Conservation (phyloP, 352 stramenopile genomes). For the Globisporangium perplexum region DNA sequence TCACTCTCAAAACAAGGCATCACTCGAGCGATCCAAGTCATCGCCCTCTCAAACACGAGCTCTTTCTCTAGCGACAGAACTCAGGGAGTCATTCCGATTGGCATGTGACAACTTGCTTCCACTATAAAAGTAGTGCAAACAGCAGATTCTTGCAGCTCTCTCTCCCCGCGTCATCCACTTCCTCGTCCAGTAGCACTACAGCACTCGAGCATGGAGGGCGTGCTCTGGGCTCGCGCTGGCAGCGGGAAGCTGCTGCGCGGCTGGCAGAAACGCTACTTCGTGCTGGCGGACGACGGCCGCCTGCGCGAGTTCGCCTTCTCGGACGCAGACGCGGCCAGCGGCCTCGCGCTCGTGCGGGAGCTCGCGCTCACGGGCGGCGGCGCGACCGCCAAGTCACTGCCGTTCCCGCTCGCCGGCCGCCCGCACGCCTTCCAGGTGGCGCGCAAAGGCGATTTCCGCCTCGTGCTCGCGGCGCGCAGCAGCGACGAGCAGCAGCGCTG, state of each 20-base stretch:
- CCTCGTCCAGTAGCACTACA: too few species aligned
- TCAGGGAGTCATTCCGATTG: too few species aligned
- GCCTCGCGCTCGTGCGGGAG: conserved; percentile 45
- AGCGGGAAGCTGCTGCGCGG: conserved; percentile 50
- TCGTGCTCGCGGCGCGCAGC: conserved; percentile 46
- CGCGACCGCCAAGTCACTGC: conserved; percentile 26
- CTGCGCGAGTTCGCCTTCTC: conserved; percentile 39
- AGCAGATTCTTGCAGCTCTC: too few species aligned
- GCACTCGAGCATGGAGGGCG: conserved; percentile 57
- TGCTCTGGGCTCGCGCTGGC: conserved; percentile 41
- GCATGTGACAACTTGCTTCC: too few species aligned
- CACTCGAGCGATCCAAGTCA: too few species aligned
- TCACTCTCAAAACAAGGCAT: too few species aligned
- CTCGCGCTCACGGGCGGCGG: conserved; percentile 23
- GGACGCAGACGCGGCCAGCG: conserved; percentile 1
- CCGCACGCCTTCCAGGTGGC: conserved; percentile 57
- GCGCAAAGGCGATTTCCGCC: conserved; percentile 13
- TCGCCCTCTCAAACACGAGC: too few species aligned
- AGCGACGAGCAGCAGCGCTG: conserved; percentile 40
- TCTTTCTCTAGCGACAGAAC: too few species aligned
- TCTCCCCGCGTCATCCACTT: too few species aligned
- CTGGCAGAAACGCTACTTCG: conserved; percentile 72
- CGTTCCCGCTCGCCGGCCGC: conserved; percentile 40
- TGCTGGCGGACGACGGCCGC: conserved; percentile 36
- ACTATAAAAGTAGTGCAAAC: too few species aligned